phyloP scores from a whole-genome alignment of 2,329 filamentous ascomycete species.

The Thelonectria olida region DNA sequence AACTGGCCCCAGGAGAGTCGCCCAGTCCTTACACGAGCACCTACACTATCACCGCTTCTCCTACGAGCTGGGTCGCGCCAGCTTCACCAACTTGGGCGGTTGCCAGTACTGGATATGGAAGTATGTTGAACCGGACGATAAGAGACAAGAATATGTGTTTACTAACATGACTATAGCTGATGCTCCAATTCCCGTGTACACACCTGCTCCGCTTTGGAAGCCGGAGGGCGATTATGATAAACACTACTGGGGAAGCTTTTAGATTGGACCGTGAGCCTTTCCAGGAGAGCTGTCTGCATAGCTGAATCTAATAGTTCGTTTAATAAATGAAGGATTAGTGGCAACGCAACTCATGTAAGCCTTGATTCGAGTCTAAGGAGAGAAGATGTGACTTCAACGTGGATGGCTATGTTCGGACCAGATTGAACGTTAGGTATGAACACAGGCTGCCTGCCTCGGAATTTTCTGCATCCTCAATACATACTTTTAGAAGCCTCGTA shows the following conservation, averaged over 20 bases:
- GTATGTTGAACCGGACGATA: not conserved
- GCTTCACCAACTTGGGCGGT: not conserved
- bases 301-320: no score
- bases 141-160: not conserved
- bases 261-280: no score
- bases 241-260: not conserved
- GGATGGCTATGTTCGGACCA: no score
- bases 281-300: no score
- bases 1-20: not conserved
- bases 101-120: not conserved
- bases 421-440: no score
- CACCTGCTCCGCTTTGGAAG: not conserved
- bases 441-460: no score
- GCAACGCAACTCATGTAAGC: no score
- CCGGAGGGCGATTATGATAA: not conserved
- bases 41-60: not conserved
- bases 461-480: no score
- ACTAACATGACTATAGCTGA: not conserved
- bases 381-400: no score
- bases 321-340: no score
- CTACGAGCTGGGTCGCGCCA: not conserved
- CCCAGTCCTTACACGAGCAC: not conserved
- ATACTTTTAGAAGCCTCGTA: no score
- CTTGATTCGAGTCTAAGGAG: no score
- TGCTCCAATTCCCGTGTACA: not conserved